Evolutionary conservation across 2,329 filamentous ascomycete genomes (phyloP), one percentile per base, ranked within the genome.

Genomic region (Venturia pyrina): DNA sequence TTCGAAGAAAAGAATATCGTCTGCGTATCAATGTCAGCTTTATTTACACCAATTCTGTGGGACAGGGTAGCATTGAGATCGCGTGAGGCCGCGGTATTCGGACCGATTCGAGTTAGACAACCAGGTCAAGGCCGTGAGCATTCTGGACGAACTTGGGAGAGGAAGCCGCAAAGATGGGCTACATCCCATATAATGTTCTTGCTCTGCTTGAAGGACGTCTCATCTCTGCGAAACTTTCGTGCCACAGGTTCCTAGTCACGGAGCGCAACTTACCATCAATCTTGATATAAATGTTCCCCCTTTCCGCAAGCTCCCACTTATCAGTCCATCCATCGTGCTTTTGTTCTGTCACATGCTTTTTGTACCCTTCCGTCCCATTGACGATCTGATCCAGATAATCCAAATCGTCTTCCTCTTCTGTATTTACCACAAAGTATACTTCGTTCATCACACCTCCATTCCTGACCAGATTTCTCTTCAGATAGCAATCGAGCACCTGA

Each of bases 401-500:
- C 40, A 65, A 40, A 43, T 65, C 66, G 7, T 11, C 62, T 13
- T 67, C 37, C 5, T 65, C n/a, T 13, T 50, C 13, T 15, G 66
- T 67, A 40, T 67, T 63, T 8, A 65, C 63, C n/a, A 60, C 50
- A 56, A 67, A 65, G 28, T n/a, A 21, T 34, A 67, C 66, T 19
- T 57, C 53, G 24, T 67, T 63, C 28, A 67, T 53, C 7, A 64
- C 37, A 44, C 66, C 66, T 6, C 66, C 66, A 24, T 67, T 67
- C 41, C 28, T 34, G 24, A 40, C 53, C 19, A 67, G 41, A 53
- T 67, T 67, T 24, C 59, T 32, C 66, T 67, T 41, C 21, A 67
- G 48, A 48, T 67, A 67, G 34, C 66, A 65, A 65, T 67, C 66
- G 6, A 67, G 53, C 44, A 67, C 46, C 61, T 67, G 44, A 10